Percentiles rank a stretch among this genome's conserved stretches.
These are phyloP conservation scores for Decorospora gaudefroyi DNA, from an alignment of 2,329 filamentous ascomycete genomes.

Conservation along the genomic window DNA sequence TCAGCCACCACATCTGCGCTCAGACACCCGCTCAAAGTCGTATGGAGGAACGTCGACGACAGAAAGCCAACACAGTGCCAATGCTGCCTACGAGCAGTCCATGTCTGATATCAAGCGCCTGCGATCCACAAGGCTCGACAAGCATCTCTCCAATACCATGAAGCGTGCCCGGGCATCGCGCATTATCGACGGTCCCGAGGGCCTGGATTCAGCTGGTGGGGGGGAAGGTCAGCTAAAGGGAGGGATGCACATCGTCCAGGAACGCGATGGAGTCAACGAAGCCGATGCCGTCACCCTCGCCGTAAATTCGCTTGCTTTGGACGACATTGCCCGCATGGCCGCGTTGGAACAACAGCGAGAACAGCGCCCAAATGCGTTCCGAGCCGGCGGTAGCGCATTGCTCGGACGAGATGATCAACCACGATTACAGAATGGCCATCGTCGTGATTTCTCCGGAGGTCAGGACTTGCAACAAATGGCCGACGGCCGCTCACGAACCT, in stretches of 20 bases:
- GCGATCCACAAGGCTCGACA: slow-evolving; percentile 90
- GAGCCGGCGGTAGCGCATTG: slow-evolving; percentile 71
- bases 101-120: slow-evolving; percentile 92
- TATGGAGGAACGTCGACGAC: slow-evolving; percentile 64
- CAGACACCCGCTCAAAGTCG: slow-evolving; percentile 74
- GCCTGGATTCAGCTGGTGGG: slow-evolving; percentile 69
- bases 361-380: slow-evolving; percentile 79
- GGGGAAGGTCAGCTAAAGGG: slow-evolving; percentile 61
- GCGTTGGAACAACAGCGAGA: slow-evolving; percentile 94
- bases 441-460: slow-evolving; percentile 67
- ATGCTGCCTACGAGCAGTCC: slow-evolving; percentile 82
- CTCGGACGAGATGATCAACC: slow-evolving; percentile 66
- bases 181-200: slow-evolving; percentile 87
- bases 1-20: slow-evolving; percentile 60
- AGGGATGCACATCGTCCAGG: slow-evolving; percentile 79
- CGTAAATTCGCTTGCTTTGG: slow-evolving; percentile 86
- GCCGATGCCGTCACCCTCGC: slow-evolving; percentile 83
- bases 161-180: slow-evolving; percentile 87
- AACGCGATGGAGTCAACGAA: slow-evolving; percentile 70
- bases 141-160: slow-evolving; percentile 90
- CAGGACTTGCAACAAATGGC: slow-evolving; percentile 56
- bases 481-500: slow-evolving; percentile 69
- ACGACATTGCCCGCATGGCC: slow-evolving; percentile 95
- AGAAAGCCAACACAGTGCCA: slow-evolving; percentile 62
- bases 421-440: slow-evolving; percentile 70